Base-by-base conservation (phyloP, 2,329 filamentous ascomycete species). In the Fonsecaea nubica region DNA sequence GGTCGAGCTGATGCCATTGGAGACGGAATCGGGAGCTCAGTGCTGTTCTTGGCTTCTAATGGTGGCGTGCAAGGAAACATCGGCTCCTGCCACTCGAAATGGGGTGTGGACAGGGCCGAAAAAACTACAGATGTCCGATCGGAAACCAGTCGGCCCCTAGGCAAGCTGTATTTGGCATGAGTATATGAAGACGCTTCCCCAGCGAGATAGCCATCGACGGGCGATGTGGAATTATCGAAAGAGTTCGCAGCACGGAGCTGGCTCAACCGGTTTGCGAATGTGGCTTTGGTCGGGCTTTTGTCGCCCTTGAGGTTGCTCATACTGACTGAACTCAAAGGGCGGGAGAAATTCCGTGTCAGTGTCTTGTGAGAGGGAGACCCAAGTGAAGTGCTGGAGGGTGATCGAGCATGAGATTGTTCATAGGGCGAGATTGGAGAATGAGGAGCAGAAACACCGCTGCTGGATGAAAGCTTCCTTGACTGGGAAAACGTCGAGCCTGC, bases 351-450 rank as follows among this genome's bases (percentile, higher is more conserved):
- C 80, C 80, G 85, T 53, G 85, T 84, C 13, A 57, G 64, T 50
- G 35, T 33, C 35, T 38, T 48, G 45, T 57, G 58, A 32, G 63
- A 54, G 33, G 67, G 56, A 1, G 93, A 96, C 58, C 87, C 86
- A 68, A 97, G 92, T 1, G 94, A 98, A 68, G 89, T 89, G 42
- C 92, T 85, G 0, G 95, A 98, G 1, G 93, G 92, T 0, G 93
- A 96, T 74, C 93, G 86, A 65, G 88, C 86, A 73, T 89, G 86
- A 33, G 87, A 83, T 15, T 86, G 83, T 65, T 85, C 78, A 59
- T 83, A 85, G 1, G 90, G 89, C 30, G 90, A 90, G 68, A 87
- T 82, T 55, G 88, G 88, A 25, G 88, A 89, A 58, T 86, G 83
- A 7, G 86, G 82, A 68, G 84, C 78, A 2, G 87, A 89, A 36